These are phyloP conservation scores for Corymbia citriodora DNA, from an alignment of 441 rosid species.

Conservation along the genomic window DNA sequence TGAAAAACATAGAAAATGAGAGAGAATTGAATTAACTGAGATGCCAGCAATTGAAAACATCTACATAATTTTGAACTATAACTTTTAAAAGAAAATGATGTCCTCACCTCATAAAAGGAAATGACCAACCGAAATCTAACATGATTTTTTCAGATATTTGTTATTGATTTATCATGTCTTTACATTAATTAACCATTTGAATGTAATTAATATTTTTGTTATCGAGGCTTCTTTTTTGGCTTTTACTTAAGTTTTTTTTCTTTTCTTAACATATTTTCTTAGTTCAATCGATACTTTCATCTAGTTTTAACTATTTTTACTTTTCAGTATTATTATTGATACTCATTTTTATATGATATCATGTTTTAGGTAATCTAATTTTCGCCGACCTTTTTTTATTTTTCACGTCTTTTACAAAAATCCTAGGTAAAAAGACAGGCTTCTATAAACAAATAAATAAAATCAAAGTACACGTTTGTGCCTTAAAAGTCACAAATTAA, in stretches of 20 bases:
- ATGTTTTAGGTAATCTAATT: not conserved
- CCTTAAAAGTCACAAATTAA: not conserved
- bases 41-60: not conserved
- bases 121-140: not conserved
- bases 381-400: fast-evolving
- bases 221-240: not conserved
- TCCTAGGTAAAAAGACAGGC: not conserved
- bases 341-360: not conserved
- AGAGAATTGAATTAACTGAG: not conserved
- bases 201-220: not conserved
- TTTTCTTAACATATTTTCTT: not conserved
- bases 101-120: not conserved
- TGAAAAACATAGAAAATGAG: not conserved
- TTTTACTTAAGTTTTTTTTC: not conserved
- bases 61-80: not conserved
- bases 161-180: not conserved
- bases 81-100: not conserved
- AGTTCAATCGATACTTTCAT: not conserved
- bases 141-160: not conserved
- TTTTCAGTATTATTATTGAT: not conserved
- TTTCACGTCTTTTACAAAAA: not conserved
- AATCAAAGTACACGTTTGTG: not conserved
- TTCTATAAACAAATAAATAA: not conserved
- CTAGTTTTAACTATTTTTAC: not conserved
- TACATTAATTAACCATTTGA: not conserved